These are phyloP conservation scores for Magnaporthiopsis poae DNA, from an alignment of 2,329 filamentous ascomycete species.

Conservation along the genomic window DNA sequence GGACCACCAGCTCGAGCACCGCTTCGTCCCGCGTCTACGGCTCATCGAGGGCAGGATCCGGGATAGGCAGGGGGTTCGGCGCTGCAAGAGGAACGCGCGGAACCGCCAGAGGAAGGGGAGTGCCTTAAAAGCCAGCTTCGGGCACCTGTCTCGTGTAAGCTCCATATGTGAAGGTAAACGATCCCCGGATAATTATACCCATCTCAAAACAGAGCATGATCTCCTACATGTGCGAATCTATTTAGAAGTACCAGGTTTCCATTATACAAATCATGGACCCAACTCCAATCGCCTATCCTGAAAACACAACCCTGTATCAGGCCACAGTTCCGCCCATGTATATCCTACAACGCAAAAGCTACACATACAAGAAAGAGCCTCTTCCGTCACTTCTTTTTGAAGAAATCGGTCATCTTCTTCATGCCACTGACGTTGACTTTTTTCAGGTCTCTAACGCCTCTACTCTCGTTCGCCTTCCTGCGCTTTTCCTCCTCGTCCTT, in stretches of 20 bases:
- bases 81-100: slow-evolving; percentile 41
- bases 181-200: not conserved
- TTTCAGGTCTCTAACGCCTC: slow-evolving; percentile 67
- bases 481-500: slow-evolving; percentile 82
- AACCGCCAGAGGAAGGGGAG: slow-evolving; percentile 22
- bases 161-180: not conserved
- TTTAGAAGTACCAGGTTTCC: not conserved
- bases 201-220: not conserved
- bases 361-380: not conserved
- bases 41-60: slow-evolving; percentile 27
- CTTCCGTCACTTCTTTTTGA: slow-evolving; percentile 53
- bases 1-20: slow-evolving; percentile 10
- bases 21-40: slow-evolving; percentile 22
- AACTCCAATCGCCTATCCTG: not conserved
- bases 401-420: slow-evolving; percentile 95
- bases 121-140: slow-evolving; percentile 9
- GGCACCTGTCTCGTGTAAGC: not conserved
- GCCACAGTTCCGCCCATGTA: not conserved
- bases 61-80: slow-evolving; percentile 36
- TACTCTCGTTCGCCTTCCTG: slow-evolving; percentile 65
- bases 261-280: not conserved
- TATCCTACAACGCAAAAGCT: not conserved
- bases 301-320: not conserved
- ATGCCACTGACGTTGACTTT: slow-evolving; percentile 89
- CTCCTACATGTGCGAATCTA: not conserved